These are phyloP conservation scores for Podospora bellae-mahoneyi DNA, from an alignment of 495 filamentous ascomycete species.

Conservation along the genomic window DNA sequence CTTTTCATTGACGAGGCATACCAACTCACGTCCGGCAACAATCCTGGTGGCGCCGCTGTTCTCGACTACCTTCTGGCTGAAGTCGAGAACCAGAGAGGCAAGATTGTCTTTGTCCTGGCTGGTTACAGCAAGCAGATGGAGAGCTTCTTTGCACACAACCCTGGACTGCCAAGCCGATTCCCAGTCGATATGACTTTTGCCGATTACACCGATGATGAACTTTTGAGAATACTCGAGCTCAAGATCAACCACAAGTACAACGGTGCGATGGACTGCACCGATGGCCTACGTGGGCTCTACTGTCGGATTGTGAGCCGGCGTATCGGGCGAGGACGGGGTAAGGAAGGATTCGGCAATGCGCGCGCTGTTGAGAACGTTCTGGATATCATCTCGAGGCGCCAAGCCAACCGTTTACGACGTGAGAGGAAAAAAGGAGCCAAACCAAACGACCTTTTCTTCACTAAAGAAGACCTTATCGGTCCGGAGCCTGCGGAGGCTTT, in stretches of 20 bases:
- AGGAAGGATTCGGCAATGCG: conserved; percentile 71
- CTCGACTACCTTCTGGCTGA: conserved; percentile 74
- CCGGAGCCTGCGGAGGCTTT: conserved; percentile 59
- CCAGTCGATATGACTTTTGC: conserved; percentile 62
- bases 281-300: conserved; percentile 59
- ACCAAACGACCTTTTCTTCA: conserved; percentile 52
- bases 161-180: conserved; percentile 68
- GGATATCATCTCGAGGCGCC: conserved; percentile 52
- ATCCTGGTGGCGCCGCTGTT: conserved; percentile 54
- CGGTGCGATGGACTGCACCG: conserved; percentile 57
- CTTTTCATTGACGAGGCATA: conserved; percentile 80
- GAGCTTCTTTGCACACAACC: conserved; percentile 73
- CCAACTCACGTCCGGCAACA: conserved; percentile 59
- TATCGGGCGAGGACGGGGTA: conserved; percentile 58
- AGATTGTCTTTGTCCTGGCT: conserved; percentile 72
- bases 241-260: conserved; percentile 45
- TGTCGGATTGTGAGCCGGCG: conserved; percentile 60
- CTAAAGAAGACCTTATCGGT: conserved; percentile 61
- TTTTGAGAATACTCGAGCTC: conserved; percentile 57
- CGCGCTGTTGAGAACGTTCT: conserved; percentile 61
- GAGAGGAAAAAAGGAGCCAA: conserved; percentile 29
- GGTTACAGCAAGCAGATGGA: conserved; percentile 81
- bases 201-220: conserved; percentile 66
- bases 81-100: conserved; percentile 70
- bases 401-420: conserved; percentile 51